Evolutionary conservation across 2,329 filamentous ascomycete species (phyloP), one percentile per base, ranked within the genome.

Genomic region (Didymella glomerata): DNA sequence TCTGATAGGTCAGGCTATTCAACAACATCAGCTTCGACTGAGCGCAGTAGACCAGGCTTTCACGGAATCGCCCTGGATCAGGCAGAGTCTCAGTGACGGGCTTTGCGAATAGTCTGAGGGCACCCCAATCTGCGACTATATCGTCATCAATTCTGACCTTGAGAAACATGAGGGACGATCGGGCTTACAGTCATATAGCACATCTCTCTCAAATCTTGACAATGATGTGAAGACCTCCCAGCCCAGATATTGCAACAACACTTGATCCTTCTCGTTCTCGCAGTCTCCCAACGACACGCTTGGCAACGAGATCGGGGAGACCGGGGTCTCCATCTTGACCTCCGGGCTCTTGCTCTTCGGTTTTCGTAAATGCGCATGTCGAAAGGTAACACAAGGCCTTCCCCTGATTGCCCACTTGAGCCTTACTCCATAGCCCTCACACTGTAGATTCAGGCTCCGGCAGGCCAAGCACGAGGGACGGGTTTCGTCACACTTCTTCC

Each of bases 401-500:
- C 58, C 53, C 13, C 46, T 50, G 28, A 47, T 27, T 20, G 53
- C 53, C 53, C 54, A 61, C 22, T 57, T 54, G 11, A 61, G 41
- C 34, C 54, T 25, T 16, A 53, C 40, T 1, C 59, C 54, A 40
- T 58, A 55, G 36, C 59, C 59, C 28, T 62, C 59, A 14, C 59
- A 55, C 5, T 25, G 22, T n/a, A 58, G 41, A 20, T 49, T 48
- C 8, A 62, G 36, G 13, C 28, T 20, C 13, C 18, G 46, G 28
- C 59, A 55, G 18, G 36, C 48, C 25, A 40, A 44, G 30, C 59
- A 62, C 24, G 22, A 24, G 4, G 54, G 54, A 4, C 42, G 41
- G 2, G 28, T 46, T 20, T 58, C 59, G 25, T 62, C 59, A 20
- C 59, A 58, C 22, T 62, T 62, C 30, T 62, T 62, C 25, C 54